Base-by-base conservation (phyloP, 192 early-diverging fungal genomes). In the Coemansia sp. region DNA sequence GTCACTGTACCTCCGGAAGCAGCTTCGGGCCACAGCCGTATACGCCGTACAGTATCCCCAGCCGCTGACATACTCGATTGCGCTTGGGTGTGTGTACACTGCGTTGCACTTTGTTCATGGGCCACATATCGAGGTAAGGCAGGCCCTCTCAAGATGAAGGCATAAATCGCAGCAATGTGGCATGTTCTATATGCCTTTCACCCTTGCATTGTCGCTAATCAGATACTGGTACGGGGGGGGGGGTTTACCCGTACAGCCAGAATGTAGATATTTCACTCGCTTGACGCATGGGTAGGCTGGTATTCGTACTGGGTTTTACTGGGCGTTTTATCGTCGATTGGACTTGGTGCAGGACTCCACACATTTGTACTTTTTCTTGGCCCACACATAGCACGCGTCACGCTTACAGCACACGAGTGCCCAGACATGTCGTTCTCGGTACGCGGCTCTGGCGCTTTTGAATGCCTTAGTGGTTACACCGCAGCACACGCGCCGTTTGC, bases 291-390 rank as follows among this genome's bases (percentile, higher is more conserved):
- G 64, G 30, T 92, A 14, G 63, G 85, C 20, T 98, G 94, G 94
- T 92, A 92, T 77, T 87, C 85, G 24, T 95, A 93, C 81, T 98
- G 95, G 95, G 67, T 92, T 11, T 59, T 89, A 7, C 80, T 98
- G 23, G 95, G 95, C 5, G 80, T 96, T 9, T 84, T 91, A 6
- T 96, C 95, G 14, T 94, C 94, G 6, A 90, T 98, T 52, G 95
- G 95, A 4, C 84, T 98, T 42, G 95, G 95, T 4, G 93, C 94
- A 1, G 95, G 95, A 6, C 82, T 98, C 59, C 95, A 96, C 76
- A 96, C 95, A 6, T 98, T 98, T 79, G 86, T 96, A 29, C 78
- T 98, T 14, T 98, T 98, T 65, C 80, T 98, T 30, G 94, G 94
- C 4, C 95, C 95, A 6, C 89, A 93, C 63, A 93, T 98, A 62